Base-by-base conservation (phyloP, 1,284 basidiomycete species). In the Ceratobasidium sp. region DNA sequence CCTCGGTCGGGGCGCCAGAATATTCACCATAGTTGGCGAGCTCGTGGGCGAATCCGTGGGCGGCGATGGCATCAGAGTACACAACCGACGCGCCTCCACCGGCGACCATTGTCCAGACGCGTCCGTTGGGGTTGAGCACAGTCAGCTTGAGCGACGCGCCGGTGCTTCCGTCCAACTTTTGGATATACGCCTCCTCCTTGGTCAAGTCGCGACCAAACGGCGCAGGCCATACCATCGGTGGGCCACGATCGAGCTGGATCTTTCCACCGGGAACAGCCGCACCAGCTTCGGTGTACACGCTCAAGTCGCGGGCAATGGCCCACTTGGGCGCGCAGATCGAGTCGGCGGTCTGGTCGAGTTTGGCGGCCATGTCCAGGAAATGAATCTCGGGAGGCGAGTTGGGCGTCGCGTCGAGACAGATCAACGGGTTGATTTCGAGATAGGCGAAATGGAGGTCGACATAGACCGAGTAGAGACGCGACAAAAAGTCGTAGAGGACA, bases 11-110 rank as follows among this genome's bases (percentile, higher is more conserved):
- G 12, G 98, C 98, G 85, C 98, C 98, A 81, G 96, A 97, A 90
- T 99, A 99, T 87, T 99, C 98, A 83, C 97, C 98, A 84, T 99
- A 99, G 90, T 99, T 99, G 85, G 98, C 97, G 80, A 99, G 93
- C 86, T 99, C 98, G 85, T 97, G 90, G 56, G 98, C 96, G 84
- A 93, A 99, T 68, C 97, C 97, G 84, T 97, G 96, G 33, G 97
- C 97, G 78, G 96, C 96, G 81, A 99, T 99, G 81, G 96, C 97
- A 83, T 98, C 97, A 20, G 94, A 96, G 85, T 96, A 96, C 74
- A 96, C 94, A 82, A 96, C 95, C 59, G 91, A 92, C 64, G 88
- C 88, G 84, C 88, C 88, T 82, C 87, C 90, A 86, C 97, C 98
- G 78, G 98, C 97, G 79, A 99, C 97, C 97, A 99, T 99, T 81